Evolutionary conservation across 2,329 filamentous ascomycete genomes (phyloP), one percentile per base, ranked within the genome.

Genomic region (Colletotrichum echinochloae): DNA sequence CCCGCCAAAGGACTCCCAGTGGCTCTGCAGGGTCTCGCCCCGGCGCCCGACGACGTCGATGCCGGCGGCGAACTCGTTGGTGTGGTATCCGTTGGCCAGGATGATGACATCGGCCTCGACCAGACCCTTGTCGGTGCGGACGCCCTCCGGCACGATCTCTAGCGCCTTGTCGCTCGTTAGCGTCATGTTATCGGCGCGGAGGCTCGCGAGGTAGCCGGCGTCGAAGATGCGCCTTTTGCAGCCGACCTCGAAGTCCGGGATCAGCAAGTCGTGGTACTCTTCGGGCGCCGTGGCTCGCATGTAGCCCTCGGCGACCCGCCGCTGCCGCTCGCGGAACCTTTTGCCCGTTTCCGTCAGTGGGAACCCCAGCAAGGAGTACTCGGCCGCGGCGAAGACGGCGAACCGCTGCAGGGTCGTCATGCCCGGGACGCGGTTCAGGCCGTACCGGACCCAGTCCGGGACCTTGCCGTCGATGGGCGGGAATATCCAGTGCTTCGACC

Each of bases 181-280:
- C 1, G 74, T 77, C 20, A 83, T 33, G 18, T 88, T 88, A 0
- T 84, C 78, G 7, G 85, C 78, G 48, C 88, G 81, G 44, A 92
- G 78, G 51, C 83, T 81, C 16, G 81, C 74, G 26, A 89, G 83
- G 81, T 90, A 92, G 2, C 81, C 81, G 6, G 84, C 81, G 70
- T 91, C 88, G 65, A 87, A 86, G 68, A 92, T 86, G 14, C 89
- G 83, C 23, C 90, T 81, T 79, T 91, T 92, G 79, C 89, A 91
- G 5, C 89, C 88, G n/a, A 91, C 78, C 55, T 85, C 83, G 66
- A 90, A 91, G 65, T 91, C 84, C 0, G 90, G 90, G 0, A 88
- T 88, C 55, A 92, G 77, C 6, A 90, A 82, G 51, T 89, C 85
- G 71, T 88, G 87, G 71, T 91, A 92, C 77, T 89, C 86, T 60